Conservation (phyloP, 176 grass and related monocot species). For the Neostapfia colusana region DNA sequence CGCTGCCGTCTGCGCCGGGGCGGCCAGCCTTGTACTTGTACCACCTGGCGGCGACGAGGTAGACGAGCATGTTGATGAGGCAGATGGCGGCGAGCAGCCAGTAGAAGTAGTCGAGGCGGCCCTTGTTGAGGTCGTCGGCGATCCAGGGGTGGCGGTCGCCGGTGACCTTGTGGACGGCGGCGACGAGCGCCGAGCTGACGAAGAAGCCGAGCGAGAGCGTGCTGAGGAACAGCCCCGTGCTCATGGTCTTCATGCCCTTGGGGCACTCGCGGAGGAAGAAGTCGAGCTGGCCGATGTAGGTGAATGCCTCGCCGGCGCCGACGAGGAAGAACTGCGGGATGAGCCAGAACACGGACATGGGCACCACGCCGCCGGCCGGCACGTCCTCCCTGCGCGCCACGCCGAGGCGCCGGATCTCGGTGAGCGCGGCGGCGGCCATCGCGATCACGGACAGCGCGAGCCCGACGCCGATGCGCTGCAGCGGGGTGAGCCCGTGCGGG, state of each 20-base stretch:
- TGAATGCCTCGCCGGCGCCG: slow-evolving; percentile 77
- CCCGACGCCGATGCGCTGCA: slow-evolving; percentile 79
- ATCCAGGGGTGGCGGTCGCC: slow-evolving; percentile 57
- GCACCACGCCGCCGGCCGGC: no score
- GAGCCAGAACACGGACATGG: slow-evolving; percentile 75
- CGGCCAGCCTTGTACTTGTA: slow-evolving; percentile 79
- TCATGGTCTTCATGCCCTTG: slow-evolving; percentile 99
- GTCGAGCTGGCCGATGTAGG: slow-evolving; percentile 97
- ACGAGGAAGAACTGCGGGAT: slow-evolving; percentile 89
- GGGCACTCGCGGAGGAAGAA: slow-evolving; percentile 97
- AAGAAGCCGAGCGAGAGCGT: slow-evolving; percentile 88
- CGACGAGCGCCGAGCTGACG: slow-evolving; percentile 76
- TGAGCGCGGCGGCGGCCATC: slow-evolving; percentile 68
- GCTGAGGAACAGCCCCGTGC: slow-evolving; percentile 90
- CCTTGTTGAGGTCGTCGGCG: slow-evolving; percentile 73
- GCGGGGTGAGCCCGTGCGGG: slow-evolving; percentile 79
- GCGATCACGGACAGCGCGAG: slow-evolving; percentile 63
- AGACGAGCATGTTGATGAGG: slow-evolving; percentile 55
- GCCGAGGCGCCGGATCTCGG: slow-evolving; percentile 56
- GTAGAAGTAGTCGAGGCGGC: slow-evolving; percentile 86
- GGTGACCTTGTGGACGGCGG: slow-evolving; percentile 63
- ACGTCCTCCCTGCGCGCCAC: slow-evolving; percentile 22
- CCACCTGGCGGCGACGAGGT: slow-evolving; percentile 66
- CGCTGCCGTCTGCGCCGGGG: slow-evolving; percentile 36
- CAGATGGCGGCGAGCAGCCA: slow-evolving; percentile 75